A percentile compares a stretch with the other conserved stretches of the same genome.
Evolutionary conservation across 345 rosid genomes (phyloP).

Genomic region (Geranium rotundifolium): DNA sequence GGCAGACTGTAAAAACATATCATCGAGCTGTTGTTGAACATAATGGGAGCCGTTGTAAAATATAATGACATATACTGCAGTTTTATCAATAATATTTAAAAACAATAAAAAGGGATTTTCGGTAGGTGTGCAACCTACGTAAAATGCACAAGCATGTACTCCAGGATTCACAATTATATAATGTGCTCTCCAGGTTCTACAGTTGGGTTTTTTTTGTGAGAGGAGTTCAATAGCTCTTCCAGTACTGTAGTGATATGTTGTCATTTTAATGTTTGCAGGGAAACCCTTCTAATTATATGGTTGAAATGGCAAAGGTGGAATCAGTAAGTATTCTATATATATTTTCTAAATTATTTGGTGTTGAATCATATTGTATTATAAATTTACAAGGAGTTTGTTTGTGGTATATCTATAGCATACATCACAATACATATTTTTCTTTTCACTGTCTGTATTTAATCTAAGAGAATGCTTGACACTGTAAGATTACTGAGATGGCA

Average conservation of each 20-base stretch:
- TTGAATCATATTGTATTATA: constrained; percentile 1
- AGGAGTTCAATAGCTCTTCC: not conserved
- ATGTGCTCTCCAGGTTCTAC: no score
- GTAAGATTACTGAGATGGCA: no score
- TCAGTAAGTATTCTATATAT: constrained; percentile 41
- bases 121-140: not conserved
- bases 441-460: not conserved
- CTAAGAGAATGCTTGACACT: no score
- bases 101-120: not conserved
- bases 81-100: not conserved
- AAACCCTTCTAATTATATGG: constrained; percentile 73
- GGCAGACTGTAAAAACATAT: no score
- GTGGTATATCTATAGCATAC: not conserved
- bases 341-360: not conserved
- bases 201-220: not conserved
- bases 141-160: not conserved
- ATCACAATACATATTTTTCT: not conserved
- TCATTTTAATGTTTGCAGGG: constrained; percentile 39
- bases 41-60: not conserved
- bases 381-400: not conserved
- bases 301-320: constrained; percentile 87
- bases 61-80: not conserved
- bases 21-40: not conserved
- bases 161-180: not conserved
- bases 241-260: not conserved